Evolutionary conservation across 2,329 filamentous ascomycete genomes (phyloP), one percentile per base, ranked within the genome.

Genomic region (Aspergillus awamori): DNA sequence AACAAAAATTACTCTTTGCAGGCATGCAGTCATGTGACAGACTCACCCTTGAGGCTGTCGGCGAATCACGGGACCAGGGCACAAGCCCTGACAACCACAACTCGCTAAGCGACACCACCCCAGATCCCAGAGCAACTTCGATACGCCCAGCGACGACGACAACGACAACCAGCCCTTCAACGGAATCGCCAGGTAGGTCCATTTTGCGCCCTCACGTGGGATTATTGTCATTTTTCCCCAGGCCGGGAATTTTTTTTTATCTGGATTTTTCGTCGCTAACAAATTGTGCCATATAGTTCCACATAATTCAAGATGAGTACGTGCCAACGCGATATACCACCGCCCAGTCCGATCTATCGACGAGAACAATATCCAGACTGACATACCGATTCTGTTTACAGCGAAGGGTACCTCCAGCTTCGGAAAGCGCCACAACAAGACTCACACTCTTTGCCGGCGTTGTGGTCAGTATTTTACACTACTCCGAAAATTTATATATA

Each of bases 371-470:
- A 67, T 59, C 33, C 57, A 73, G 63, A 82, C 81, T 84, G 74
- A 84, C 79, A 72, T 36, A 13, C 66, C 67, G 68, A 70, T 72
- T 36, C 33, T 36, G 33, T 15, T 36, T 69, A 83, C 76, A 88
- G 86, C 86, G 78, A 89, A 89, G 86, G 87, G 87, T 86, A 89
- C 86, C 76, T 87, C 85, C 78, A 87, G 84, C 81, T 89, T 89
- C 80, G 86, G 86, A 78, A 89, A 89, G 83, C 89, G 92, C 88
- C 92, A 96, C 87, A 96, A 94, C 89, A 96, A 96, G 89, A 92
- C 93, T 86, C 93, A 97, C 89, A 93, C 90, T 82, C 86, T 97
- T 83, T 97, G 93, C 91, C 90, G 93, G 88, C 93, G 93, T 85
- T 97, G 93, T 88, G 93, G 92, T 95, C 84, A 87, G 91, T 92